Evolutionary conservation across 352 stramenopile species (phyloP).

Genomic region (Globisporangium carolinianum): DNA sequence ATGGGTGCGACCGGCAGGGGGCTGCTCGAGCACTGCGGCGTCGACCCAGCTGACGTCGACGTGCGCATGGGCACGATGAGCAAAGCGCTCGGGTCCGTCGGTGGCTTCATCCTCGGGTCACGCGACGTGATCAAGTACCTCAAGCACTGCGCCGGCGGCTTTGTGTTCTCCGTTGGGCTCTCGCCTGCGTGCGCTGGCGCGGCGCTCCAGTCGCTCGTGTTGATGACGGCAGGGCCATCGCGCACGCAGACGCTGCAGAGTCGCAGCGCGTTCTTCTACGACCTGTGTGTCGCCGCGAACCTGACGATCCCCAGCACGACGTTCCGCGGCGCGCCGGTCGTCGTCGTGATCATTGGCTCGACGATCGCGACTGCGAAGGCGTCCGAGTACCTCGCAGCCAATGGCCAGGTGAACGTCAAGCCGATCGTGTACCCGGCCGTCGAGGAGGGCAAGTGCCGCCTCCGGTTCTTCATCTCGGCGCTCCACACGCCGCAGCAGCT

Average conservation of each 20-base stretch:
- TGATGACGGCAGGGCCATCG: constrained; percentile 52
- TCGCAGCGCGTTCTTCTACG: constrained; percentile 67
- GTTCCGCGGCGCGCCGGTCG: constrained; percentile 62
- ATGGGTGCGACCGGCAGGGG: constrained; percentile 48
- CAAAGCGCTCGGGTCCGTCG: constrained; percentile 61
- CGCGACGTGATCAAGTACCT: constrained; percentile 47
- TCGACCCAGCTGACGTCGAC: constrained; percentile 41
- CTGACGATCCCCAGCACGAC: constrained; percentile 55
- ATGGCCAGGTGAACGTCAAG: constrained; percentile 71
- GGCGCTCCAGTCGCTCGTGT: constrained; percentile 58
- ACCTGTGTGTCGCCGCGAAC: constrained; percentile 57
- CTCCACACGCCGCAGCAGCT: constrained; percentile 67
- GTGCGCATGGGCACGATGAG: constrained; percentile 71
- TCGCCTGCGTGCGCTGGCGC: constrained; percentile 60
- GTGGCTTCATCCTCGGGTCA: constrained; percentile 56
- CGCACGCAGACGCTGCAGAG: constrained; percentile 61
- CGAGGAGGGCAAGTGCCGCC: constrained; percentile 74
- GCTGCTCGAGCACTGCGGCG: constrained; percentile 45
- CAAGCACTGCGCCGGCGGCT: constrained; percentile 60
- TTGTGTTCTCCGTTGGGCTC: constrained; percentile 75
- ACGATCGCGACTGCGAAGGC: constrained; percentile 74
- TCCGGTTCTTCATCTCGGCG: constrained; percentile 84
- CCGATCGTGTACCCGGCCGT: constrained; percentile 83
- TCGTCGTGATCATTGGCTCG: constrained; percentile 73
- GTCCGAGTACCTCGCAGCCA: constrained; percentile 48